Percentiles rank a stretch among this genome's conserved stretches.
Evolutionary conservation across 305 asterid genomes (phyloP).

Genomic region (Euphrasia arctica): DNA sequence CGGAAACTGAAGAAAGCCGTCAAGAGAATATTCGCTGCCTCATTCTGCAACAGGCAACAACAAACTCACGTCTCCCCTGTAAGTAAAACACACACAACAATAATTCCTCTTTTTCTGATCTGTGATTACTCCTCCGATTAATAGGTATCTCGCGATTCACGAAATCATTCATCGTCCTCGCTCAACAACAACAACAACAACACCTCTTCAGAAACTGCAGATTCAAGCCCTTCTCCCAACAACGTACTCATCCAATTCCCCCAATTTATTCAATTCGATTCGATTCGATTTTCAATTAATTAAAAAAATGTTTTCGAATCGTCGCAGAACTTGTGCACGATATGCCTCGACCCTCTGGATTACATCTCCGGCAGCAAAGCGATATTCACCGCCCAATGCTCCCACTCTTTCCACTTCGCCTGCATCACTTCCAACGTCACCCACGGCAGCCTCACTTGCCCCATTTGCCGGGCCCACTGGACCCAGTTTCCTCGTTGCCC

Average conservation of each 20-base stretch:
- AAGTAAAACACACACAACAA: background rate
- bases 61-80: conserved; percentile 29
- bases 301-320: background rate
- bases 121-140: background rate
- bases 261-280: background rate
- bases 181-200: conserved; percentile 5
- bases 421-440: conserved; percentile 67
- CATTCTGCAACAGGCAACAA: conserved; percentile 31
- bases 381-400: conserved; percentile 70
- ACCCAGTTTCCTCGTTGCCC: conserved; percentile 55
- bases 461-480: conserved; percentile 77
- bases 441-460: conserved; percentile 73
- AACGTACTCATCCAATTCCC: conserved; percentile 32
- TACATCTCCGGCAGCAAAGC: conserved; percentile 52
- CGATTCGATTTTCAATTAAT: background rate
- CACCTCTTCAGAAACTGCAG: conserved; percentile 25
- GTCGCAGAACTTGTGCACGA: conserved; percentile 50
- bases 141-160: conserved; percentile 27
- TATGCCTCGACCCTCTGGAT: conserved; percentile 58
- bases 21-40: conserved; percentile 43
- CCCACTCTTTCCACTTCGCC: conserved; percentile 63
- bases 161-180: conserved; percentile 18
- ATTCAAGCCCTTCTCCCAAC: conserved; percentile 35
- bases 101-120: too few species aligned
- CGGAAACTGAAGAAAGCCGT: conserved; percentile 53